phyloP scores from a whole-genome alignment of 345 rosid species.

The Eucalyptus camaldulensis region DNA sequence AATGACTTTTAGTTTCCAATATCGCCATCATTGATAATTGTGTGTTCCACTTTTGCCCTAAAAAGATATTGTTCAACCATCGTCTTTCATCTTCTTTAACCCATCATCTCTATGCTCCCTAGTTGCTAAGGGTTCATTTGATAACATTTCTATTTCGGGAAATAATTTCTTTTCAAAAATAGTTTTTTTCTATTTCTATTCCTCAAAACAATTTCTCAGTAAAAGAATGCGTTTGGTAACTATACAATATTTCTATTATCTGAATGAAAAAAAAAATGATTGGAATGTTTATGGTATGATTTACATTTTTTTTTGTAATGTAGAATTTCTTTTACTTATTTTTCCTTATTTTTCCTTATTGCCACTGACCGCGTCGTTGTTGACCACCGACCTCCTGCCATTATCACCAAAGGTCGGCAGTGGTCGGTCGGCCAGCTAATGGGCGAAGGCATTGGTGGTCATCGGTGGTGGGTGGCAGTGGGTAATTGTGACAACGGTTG shows the following conservation, averaged over 20 bases:
- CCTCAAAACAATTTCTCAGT: fast-evolving
- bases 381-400: fast-evolving
- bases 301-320: too few relatives aligned
- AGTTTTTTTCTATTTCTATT: too few relatives aligned
- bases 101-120: neutral
- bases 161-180: too few relatives aligned
- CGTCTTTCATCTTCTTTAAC: neutral
- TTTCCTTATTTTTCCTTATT: too few relatives aligned
- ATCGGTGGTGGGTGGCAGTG: fast-evolving
- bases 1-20: neutral
- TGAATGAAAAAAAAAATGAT: too few relatives aligned
- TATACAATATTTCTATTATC: too few relatives aligned
- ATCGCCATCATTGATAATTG: neutral
- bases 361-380: fast-evolving
- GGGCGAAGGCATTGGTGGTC: too few relatives aligned
- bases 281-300: too few relatives aligned
- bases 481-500: fast-evolving
- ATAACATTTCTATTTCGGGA: fast-evolving
- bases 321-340: too few relatives aligned
- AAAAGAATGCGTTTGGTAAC: too few relatives aligned
- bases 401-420: fast-evolving
- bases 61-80: neutral
- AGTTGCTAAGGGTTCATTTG: neutral
- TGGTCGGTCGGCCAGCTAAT: fast-evolving
- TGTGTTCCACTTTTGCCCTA: neutral